Conservation (phyloP, 495 filamentous ascomycete species). For the Penicillium roqueforti region DNA sequence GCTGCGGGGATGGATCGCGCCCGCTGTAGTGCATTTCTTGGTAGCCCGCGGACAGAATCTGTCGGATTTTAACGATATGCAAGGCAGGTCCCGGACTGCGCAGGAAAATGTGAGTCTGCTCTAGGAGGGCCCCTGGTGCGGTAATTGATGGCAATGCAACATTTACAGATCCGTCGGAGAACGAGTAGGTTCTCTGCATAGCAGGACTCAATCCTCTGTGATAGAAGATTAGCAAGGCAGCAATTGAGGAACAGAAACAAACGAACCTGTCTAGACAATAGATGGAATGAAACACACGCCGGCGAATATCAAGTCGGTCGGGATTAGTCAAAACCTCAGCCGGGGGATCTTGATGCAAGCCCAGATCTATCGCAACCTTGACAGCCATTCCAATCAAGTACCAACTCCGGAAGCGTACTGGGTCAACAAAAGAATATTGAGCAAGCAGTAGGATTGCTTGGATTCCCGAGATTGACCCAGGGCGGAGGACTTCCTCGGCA, state of each 20-base stretch:
- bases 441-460: constrained; percentile 82
- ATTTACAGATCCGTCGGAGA: constrained; percentile 81
- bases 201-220: constrained; percentile 74
- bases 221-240: constrained; percentile 5
- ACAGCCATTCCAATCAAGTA: constrained; percentile 83
- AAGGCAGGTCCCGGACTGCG: constrained; percentile 49
- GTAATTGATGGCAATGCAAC: constrained; percentile 53
- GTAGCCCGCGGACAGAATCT: constrained; percentile 76
- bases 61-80: constrained; percentile 70
- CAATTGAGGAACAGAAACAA: not conserved
- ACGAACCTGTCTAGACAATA: constrained; percentile 80
- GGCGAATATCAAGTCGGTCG: constrained; percentile 65
- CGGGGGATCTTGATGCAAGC: constrained; percentile 85
- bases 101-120: constrained; percentile 43
- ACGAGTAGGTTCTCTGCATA: constrained; percentile 76
- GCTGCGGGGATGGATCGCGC: constrained; percentile 55
- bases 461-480: constrained; percentile 75
- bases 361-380: constrained; percentile 78
- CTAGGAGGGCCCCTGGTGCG: constrained; percentile 26
- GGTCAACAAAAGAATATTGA: constrained; percentile 82
- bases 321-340: constrained; percentile 56
- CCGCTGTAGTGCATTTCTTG: constrained; percentile 73
- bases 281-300: constrained; percentile 79
- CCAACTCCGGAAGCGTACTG: constrained; percentile 85
- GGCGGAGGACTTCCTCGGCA: constrained; percentile 74